Percentiles rank a stretch among this genome's conserved stretches.
These are phyloP conservation scores for Leptomonas pyrrhocoris DNA, from an alignment of 208 protist species.

Conservation along the genomic window DNA sequence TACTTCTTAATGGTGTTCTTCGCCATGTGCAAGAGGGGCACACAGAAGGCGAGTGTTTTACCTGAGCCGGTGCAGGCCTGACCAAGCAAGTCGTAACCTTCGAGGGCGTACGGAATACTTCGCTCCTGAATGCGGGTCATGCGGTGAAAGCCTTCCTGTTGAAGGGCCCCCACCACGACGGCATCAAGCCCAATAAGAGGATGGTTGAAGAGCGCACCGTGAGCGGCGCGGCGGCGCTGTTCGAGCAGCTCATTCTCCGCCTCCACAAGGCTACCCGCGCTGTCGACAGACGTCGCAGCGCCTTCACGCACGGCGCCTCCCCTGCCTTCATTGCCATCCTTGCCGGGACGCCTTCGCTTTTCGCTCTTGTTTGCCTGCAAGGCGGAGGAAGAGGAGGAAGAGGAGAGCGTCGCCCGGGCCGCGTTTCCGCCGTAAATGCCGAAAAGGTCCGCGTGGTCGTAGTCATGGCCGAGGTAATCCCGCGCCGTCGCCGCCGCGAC, in stretches of 20 bases:
- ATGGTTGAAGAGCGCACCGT: conserved; percentile 71
- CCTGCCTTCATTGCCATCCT: background rate
- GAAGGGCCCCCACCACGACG: conserved; percentile 55
- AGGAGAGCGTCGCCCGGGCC: background rate
- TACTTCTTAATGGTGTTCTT: conserved; percentile 49
- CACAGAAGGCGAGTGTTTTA: conserved; percentile 94
- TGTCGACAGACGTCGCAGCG: background rate
- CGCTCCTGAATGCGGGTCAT: conserved; percentile 96
- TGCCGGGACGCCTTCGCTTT: background rate
- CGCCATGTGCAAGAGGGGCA: conserved; percentile 94
- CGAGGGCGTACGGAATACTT: conserved; percentile 91
- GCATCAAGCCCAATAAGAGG: conserved; percentile 74
- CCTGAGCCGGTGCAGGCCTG: conserved; percentile 94
- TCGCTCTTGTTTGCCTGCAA: background rate
- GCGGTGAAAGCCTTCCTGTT: conserved; percentile 66
- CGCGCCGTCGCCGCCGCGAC: conserved; percentile 40
- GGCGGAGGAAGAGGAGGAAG: background rate
- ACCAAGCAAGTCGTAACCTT: conserved; percentile 90
- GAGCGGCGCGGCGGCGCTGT: conserved; percentile 31
- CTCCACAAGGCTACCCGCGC: background rate
- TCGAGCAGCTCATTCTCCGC: conserved; percentile 29
- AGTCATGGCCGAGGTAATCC: conserved; percentile 49
- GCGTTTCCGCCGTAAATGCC: background rate
- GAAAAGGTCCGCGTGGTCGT: conserved; percentile 28
- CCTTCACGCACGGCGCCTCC: background rate